These are phyloP conservation scores for Helichrysum umbraculigerum DNA, from an alignment of 129 eudicot species.

Conservation along the genomic window DNA sequence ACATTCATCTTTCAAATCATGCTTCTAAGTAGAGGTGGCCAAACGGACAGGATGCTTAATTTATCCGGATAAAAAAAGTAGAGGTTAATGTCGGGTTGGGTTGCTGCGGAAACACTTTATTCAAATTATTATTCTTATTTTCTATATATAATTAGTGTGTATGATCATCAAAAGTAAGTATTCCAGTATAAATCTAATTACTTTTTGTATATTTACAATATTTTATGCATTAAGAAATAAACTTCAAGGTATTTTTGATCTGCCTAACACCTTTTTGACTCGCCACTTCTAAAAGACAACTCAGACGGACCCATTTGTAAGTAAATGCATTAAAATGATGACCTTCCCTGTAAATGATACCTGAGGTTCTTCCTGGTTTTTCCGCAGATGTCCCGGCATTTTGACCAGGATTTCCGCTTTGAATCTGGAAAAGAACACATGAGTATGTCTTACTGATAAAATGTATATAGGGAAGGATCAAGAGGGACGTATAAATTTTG, in stretches of 20 bases:
- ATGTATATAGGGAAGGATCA: neutral
- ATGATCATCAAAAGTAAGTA: neutral
- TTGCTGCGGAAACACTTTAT: too few relatives aligned
- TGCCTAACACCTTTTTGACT: too few relatives aligned
- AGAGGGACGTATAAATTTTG: neutral
- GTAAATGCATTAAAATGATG: neutral
- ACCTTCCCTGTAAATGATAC: conserved; percentile 35
- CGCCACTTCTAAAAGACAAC: too few relatives aligned
- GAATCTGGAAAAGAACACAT: conserved; percentile 43
- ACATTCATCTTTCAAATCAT: conserved; percentile 10
- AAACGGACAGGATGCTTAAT: too few relatives aligned
- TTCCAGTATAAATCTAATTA: neutral
- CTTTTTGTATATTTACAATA: neutral
- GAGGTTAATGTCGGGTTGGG: too few relatives aligned
- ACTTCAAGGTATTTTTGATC: too few relatives aligned
- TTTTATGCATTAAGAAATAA: too few relatives aligned
- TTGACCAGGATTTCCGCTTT: conserved; percentile 53
- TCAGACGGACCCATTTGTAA: too few relatives aligned
- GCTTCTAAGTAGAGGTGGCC: neutral
- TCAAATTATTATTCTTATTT: too few relatives aligned
- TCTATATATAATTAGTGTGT: neutral
- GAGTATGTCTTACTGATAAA: neutral
- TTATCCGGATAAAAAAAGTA: too few relatives aligned
- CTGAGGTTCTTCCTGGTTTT: conserved; percentile 77
- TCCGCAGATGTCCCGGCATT: conserved; percentile 81